Conservation (phyloP, 805 yeast species). For the Starmerella floris region DNA sequence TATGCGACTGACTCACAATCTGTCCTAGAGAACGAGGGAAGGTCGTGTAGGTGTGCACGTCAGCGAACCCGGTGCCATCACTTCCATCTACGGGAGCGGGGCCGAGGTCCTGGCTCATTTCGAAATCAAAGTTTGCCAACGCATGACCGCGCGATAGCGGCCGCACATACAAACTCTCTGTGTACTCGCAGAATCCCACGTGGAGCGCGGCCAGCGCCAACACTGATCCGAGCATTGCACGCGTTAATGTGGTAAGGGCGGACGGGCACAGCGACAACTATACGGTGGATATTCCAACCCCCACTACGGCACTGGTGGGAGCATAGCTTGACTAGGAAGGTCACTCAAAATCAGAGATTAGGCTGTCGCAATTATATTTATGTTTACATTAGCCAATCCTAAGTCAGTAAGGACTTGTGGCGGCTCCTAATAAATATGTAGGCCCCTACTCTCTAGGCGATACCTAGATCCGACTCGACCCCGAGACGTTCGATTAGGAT, state of each 20-base stretch:
- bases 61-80: constrained; percentile 5
- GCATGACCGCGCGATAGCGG: constrained; percentile 66
- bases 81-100: background rate
- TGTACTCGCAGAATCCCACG: constrained; percentile 27
- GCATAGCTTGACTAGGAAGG: too few species aligned
- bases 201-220: background rate
- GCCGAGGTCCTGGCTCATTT: constrained; percentile 11
- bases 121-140: constrained; percentile 58
- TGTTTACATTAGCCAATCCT: too few species aligned
- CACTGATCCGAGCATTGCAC: background rate
- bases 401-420: too few species aligned
- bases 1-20: constrained; percentile 47
- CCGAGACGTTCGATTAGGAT: too few species aligned
- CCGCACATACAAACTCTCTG: constrained; percentile 46
- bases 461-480: too few species aligned
- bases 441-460: too few species aligned
- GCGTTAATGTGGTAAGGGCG: background rate
- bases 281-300: too few species aligned
- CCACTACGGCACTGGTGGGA: too few species aligned
- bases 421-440: too few species aligned
- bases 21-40: constrained; percentile 80
- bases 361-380: too few species aligned
- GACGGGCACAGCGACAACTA: too few species aligned
- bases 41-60: constrained; percentile 22
- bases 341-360: too few species aligned